Base-by-base conservation (phyloP, 108 stramenopile species). In the Parmales sp. region DNA sequence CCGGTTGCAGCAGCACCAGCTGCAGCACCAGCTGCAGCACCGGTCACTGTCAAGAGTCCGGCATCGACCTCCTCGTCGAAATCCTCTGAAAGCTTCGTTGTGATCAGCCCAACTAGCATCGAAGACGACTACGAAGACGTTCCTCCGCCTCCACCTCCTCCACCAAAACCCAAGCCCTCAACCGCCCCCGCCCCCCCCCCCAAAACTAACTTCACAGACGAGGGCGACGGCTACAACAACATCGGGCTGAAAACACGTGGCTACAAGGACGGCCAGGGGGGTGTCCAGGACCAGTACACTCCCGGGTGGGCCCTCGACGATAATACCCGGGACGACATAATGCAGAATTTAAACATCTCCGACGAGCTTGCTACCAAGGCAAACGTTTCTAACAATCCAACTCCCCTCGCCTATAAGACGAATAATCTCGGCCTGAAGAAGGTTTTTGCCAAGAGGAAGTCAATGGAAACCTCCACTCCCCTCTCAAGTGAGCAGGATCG, bases 231-330 rank as follows among this genome's bases (percentile, higher is more conserved):
- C 29, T 60, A 60, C 54, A 60, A 60, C 54, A 20, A 34, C 31
- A 60, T 60, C 31, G 54, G 54, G 16, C 54, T 60, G 26, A 60
- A 60, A 34, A 60, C 13, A 16, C 16, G 13, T 3, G 54, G 54
- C 26, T 60, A 60, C 54, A 60, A 34, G 36, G 28, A 60, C 20
- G 54, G 54, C 13, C 31, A 60, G 31, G 54, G 54, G 20, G 54
- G 54, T 3, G 31, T 28, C 2, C 54, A 60, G 54, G 54, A 60
- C 28, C 54, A 60, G 31, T 60, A 60, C 54, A 60, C 54, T 34
- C 54, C 54, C 9, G 54, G 54, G 31, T 60, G 54, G 54, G 54
- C 54, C 11, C 54, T 60, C 31, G 54, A 20, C 31, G 54, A 60
- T 34, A 34, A 60, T 1, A 60, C 26, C 31, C 13, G 26, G 31